Conservation (phyloP, 305 asterid genomes). For the Plantago coronopus region DNA sequence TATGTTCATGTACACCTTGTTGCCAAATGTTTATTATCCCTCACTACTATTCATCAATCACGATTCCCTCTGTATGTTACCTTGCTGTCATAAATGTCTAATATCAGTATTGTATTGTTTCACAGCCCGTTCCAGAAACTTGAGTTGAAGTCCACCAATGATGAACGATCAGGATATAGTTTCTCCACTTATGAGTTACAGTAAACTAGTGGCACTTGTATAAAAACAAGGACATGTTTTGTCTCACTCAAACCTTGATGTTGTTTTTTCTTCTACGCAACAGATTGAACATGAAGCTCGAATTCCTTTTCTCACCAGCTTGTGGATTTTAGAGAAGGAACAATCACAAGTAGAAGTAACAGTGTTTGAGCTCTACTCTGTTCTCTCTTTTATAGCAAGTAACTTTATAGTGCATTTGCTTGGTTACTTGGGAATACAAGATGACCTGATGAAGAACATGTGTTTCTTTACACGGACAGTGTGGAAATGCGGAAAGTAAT, state of each 20-base stretch:
- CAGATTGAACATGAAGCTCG: background rate
- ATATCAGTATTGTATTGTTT: slow-evolving; percentile 13
- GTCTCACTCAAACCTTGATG: background rate
- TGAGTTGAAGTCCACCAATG: slow-evolving; percentile 72
- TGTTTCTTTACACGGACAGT: no score
- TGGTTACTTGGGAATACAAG: background rate
- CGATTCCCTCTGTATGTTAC: no score
- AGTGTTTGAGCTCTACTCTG: background rate
- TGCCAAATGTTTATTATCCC: no score
- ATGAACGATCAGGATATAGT: slow-evolving; percentile 77
- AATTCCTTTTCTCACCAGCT: background rate
- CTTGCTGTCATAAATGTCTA: slow-evolving; percentile 9
- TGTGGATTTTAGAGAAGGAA: background rate
- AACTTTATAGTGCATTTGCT: slow-evolving; percentile 1
- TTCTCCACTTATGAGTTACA: slow-evolving; percentile 90
- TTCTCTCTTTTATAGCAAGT: background rate
- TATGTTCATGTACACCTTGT: slow-evolving; percentile 2
- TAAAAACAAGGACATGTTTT: background rate
- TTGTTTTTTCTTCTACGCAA: background rate
- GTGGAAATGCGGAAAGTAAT: no score
- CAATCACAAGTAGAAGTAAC: background rate
- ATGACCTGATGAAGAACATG: no score
- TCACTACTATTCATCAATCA: no score
- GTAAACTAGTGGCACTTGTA: slow-evolving; percentile 18
- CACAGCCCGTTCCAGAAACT: slow-evolving; percentile 94